A percentile compares a stretch with the other conserved stretches of the same genome.
phyloP scores from a whole-genome alignment of 106 monocot genomes.

The Allium cepa region DNA sequence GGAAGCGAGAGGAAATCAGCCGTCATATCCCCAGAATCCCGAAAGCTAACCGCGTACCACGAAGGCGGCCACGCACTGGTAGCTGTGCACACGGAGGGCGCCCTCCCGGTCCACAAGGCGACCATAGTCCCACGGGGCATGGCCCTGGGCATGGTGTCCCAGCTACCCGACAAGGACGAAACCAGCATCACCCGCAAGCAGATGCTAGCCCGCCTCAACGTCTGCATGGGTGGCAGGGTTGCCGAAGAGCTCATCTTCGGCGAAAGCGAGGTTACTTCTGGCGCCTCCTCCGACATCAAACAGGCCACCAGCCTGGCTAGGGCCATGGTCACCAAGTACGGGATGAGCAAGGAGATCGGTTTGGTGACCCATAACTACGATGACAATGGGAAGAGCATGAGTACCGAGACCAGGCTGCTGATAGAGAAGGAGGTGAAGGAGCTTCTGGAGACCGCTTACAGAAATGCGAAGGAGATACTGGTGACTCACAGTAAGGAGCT shows the following conservation, averaged over 20 bases:
- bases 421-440: conserved; percentile 89
- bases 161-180: conserved; percentile 87
- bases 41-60: conserved; percentile 84
- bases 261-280: conserved; percentile 85
- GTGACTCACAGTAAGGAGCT: conserved; percentile 68
- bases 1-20: conserved; percentile 97
- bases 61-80: conserved; percentile 99
- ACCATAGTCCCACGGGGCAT: conserved; percentile 93
- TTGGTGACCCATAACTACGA: conserved; percentile 80
- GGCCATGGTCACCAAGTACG: conserved; percentile 95
- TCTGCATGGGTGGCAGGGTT: conserved; percentile 97
- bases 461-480: conserved; percentile 89
- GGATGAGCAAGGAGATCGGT: conserved; percentile 89
- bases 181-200: conserved; percentile 80
- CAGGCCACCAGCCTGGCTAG: conserved; percentile 76
- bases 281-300: conserved; percentile 82
- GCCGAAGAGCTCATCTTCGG: conserved; percentile 96
- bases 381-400: conserved; percentile 96
- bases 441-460: conserved; percentile 77
- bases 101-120: conserved; percentile 83
- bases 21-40: conserved; percentile 78
- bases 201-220: conserved; percentile 96
- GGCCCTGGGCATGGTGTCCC: conserved; percentile 93
- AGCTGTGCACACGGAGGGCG: conserved; percentile 88
- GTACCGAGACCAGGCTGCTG: conserved; percentile 80